A percentile compares a stretch with the other conserved stretches of the same genome.
Conservation (phyloP, 345 rosid genomes). For the Aquilaria yunnanensis region DNA sequence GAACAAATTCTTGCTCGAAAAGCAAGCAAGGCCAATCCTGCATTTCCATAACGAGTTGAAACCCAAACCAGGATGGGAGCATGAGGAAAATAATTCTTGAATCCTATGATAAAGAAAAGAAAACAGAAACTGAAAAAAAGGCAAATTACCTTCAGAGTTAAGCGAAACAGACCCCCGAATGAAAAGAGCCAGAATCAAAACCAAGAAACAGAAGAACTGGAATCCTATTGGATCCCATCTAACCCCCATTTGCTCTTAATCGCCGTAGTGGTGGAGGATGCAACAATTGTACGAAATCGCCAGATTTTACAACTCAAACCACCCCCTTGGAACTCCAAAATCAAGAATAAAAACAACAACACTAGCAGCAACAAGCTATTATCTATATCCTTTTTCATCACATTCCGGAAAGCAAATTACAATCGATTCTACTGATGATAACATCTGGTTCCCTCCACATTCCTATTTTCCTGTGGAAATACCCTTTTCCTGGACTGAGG, state of each 20-base stretch:
- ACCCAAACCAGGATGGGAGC: slow-evolving; percentile 2
- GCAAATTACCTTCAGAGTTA: slow-evolving; percentile 51
- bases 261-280: slow-evolving; percentile 39
- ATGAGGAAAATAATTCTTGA: background rate
- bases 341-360: slow-evolving; percentile 19
- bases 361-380: slow-evolving; percentile 5
- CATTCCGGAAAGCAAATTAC: slow-evolving; percentile 27
- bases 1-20: slow-evolving; percentile 49
- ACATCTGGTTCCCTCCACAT: slow-evolving; percentile 59
- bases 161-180: slow-evolving; percentile 44
- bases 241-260: slow-evolving; percentile 54
- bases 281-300: slow-evolving; percentile 46
- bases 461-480: slow-evolving; percentile 20
- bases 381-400: slow-evolving; percentile 6
- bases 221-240: slow-evolving; percentile 65
- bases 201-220: slow-evolving; percentile 45
- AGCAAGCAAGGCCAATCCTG: slow-evolving; percentile 64
- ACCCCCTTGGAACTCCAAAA: slow-evolving; percentile 13
- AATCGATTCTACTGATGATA: slow-evolving; percentile 25
- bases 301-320: slow-evolving; percentile 39
- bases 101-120: background rate
- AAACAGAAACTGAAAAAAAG: slow-evolving; percentile 3
- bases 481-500: slow-evolving; percentile 30
- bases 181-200: slow-evolving; percentile 35
- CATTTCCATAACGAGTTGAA: slow-evolving; percentile 21